A percentile compares a stretch with the other conserved stretches of the same genome.
Evolutionary conservation across 345 rosid genomes (phyloP).

Genomic region (Triadica sebifera): DNA sequence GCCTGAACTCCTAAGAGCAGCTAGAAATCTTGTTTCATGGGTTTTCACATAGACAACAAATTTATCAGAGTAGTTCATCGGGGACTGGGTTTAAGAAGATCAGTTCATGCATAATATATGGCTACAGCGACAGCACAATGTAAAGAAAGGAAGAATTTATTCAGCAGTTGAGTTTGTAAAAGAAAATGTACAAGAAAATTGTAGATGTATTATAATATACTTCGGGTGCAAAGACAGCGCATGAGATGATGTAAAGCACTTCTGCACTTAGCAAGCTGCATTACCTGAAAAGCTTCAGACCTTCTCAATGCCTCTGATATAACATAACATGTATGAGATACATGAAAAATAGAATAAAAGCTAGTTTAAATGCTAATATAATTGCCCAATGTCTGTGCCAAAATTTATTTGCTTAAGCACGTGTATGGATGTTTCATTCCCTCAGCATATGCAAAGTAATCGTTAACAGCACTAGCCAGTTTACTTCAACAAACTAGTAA

Average conservation of each 20-base stretch:
- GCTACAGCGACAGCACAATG: neutral
- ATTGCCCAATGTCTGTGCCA: too few relatives aligned
- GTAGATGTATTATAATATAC: neutral
- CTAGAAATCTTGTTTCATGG: neutral
- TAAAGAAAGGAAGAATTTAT: neutral
- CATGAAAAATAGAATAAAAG: neutral
- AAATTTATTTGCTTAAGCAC: too few relatives aligned
- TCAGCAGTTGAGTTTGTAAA: neutral
- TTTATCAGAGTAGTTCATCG: neutral
- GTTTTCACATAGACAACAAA: neutral
- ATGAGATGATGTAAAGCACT: neutral
- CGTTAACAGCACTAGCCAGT: conserved; percentile 7
- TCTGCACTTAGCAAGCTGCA: neutral
- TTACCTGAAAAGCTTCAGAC: neutral
- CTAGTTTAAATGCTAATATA: conserved; percentile 4
- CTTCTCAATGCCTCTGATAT: neutral
- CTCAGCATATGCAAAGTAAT: neutral
- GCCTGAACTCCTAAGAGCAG: neutral
- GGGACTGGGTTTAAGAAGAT: neutral
- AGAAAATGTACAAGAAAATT: neutral
- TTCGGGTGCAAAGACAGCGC: neutral
- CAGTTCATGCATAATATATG: too few relatives aligned
- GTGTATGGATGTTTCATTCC: neutral
- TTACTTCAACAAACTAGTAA: conserved; percentile 12
- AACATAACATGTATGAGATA: neutral